A percentile compares a stretch with the other conserved stretches of the same genome.
These are phyloP conservation scores for Euphorbia peplus DNA, from an alignment of 345 rosid genomes.

Conservation along the genomic window DNA sequence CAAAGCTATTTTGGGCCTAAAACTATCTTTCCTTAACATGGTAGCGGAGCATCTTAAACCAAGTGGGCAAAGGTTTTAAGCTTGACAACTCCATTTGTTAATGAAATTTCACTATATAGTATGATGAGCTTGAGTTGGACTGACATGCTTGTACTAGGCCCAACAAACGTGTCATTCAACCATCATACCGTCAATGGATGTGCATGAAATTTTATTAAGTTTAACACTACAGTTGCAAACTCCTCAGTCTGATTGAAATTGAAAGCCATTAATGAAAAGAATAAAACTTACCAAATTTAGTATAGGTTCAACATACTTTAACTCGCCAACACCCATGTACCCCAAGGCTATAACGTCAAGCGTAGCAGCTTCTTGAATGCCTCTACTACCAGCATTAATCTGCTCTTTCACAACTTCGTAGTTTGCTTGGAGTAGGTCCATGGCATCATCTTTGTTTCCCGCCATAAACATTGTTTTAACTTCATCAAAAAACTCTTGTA, in stretches of 20 bases:
- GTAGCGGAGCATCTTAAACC: too few species aligned
- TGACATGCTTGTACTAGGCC: not conserved
- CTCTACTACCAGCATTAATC: slow-evolving; percentile 50
- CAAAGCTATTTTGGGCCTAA: too few species aligned
- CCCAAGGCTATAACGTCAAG: slow-evolving; percentile 81
- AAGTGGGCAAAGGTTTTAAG: too few species aligned
- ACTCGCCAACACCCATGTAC: slow-evolving; percentile 64
- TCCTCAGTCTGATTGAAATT: not conserved
- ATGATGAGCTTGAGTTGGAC: too few species aligned
- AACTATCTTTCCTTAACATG: too few species aligned
- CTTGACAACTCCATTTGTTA: too few species aligned
- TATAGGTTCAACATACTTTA: slow-evolving; percentile 43
- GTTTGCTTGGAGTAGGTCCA: slow-evolving; percentile 77
- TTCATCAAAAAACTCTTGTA: slow-evolving; percentile 69
- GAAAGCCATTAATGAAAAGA: not conserved
- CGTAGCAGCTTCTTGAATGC: slow-evolving; percentile 71
- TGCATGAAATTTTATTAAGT: not conserved
- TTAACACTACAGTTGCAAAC: not conserved
- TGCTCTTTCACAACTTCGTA: slow-evolving; percentile 65
- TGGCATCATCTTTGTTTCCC: slow-evolving; percentile 60
- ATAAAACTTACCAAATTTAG: slow-evolving; percentile 52
- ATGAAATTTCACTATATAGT: too few species aligned
- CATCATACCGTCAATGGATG: not conserved
- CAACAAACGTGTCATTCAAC: not conserved
- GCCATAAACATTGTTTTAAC: slow-evolving; percentile 52